A percentile compares a stretch with the other conserved stretches of the same genome.
These are phyloP conservation scores for Cunninghamia lanceolata DNA, from an alignment of 75 land plant genomes.

Conservation along the genomic window DNA sequence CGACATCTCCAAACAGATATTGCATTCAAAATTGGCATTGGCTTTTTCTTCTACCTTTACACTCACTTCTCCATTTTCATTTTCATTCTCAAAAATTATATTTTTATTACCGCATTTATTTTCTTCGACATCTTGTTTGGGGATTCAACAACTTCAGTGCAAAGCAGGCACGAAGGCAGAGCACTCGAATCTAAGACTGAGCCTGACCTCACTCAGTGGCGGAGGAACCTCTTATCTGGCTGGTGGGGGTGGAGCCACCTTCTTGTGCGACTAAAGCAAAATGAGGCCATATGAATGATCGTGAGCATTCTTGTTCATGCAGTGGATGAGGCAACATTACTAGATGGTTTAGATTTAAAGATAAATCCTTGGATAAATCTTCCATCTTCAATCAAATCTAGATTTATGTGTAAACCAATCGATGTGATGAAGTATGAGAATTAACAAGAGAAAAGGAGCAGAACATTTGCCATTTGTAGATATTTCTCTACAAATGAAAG, in stretches of 20 bases:
- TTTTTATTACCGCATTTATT: background rate
- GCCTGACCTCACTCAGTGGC: background rate
- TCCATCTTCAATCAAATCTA: too few relatives aligned
- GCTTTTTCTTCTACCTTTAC: background rate
- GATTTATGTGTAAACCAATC: too few relatives aligned
- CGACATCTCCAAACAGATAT: slow-evolving; percentile 68
- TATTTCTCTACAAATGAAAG: too few relatives aligned
- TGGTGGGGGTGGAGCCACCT: background rate
- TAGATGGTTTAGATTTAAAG: slow-evolving; percentile 28
- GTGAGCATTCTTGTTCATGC: too few relatives aligned
- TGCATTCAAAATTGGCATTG: slow-evolving; percentile 63
- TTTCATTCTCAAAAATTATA: background rate
- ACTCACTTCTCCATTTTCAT: background rate
- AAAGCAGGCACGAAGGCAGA: background rate
- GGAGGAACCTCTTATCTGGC: slow-evolving; percentile 14
- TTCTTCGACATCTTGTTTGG: background rate
- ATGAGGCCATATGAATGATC: background rate
- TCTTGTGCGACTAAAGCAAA: background rate
- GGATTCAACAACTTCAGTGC: background rate
- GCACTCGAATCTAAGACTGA: background rate
- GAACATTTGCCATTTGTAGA: too few relatives aligned
- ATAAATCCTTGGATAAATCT: slow-evolving; percentile 17
- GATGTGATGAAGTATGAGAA: too few relatives aligned
- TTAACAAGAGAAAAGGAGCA: too few relatives aligned
- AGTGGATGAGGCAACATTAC: background rate